Conservation (phyloP, 2,329 filamentous ascomycete genomes). For the Epichloe sp. region DNA sequence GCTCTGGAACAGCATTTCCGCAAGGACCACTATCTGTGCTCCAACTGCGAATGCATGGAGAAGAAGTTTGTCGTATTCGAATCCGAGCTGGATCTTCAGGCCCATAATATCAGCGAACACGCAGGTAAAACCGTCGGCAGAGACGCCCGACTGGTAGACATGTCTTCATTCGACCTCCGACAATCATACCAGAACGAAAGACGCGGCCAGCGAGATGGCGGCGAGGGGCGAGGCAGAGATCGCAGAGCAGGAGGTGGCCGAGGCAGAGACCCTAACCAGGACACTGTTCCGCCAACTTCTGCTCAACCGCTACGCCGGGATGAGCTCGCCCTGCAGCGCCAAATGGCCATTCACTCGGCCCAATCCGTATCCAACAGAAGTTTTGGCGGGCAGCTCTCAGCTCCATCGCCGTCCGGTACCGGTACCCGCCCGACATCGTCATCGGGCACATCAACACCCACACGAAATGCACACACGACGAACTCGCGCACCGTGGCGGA, state of each 20-base stretch:
- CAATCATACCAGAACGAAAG: slow-evolving; percentile 54
- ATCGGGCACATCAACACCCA: slow-evolving; percentile 4
- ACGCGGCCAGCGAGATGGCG: slow-evolving; percentile 19
- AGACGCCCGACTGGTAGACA: slow-evolving; percentile 75
- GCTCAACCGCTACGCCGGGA: slow-evolving; percentile 73
- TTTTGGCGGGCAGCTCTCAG: slow-evolving; percentile 72
- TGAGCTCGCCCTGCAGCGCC: slow-evolving; percentile 81
- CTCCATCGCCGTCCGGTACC: slow-evolving; percentile 13
- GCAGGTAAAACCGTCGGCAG: slow-evolving; percentile 73
- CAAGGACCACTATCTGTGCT: slow-evolving; percentile 75
- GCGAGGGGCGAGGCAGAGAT: slow-evolving; percentile 26
- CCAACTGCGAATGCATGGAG: slow-evolving; percentile 77
- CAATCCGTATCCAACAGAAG: slow-evolving; percentile 67
- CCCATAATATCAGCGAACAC: slow-evolving; percentile 77
- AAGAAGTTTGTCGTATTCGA: slow-evolving; percentile 98
- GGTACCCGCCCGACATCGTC: slow-evolving; percentile 7
- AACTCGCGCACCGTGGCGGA: slow-evolving; percentile 39
- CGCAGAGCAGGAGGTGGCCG: slow-evolving; percentile 33
- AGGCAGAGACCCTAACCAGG: slow-evolving; percentile 77
- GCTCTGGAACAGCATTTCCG: slow-evolving; percentile 77
- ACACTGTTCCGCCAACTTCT: slow-evolving; percentile 61
- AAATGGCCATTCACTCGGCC: slow-evolving; percentile 80
- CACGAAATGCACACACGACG: slow-evolving; percentile 27
- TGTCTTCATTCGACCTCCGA: slow-evolving; percentile 73
- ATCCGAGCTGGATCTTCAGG: slow-evolving; percentile 88